phyloP scores from a whole-genome alignment of 768 basidiomycete species.

The Leccinum aurantiacum region DNA sequence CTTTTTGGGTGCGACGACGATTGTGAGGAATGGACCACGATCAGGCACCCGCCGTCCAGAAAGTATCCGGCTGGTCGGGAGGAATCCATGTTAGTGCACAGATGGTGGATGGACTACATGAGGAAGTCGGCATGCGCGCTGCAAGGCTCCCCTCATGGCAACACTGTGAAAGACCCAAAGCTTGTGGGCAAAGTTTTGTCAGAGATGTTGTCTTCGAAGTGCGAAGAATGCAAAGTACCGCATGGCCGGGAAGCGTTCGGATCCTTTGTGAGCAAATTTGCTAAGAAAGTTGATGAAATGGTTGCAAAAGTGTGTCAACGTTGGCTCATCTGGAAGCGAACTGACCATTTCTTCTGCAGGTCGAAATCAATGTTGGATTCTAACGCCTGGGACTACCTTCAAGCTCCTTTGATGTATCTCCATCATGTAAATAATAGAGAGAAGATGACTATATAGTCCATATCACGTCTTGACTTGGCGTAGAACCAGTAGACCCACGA shows the following conservation, averaged over 20 bases:
- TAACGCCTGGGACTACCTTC: background rate
- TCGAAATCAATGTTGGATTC: slow-evolving; percentile 12
- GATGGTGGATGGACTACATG: slow-evolving; percentile 20
- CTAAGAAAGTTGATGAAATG: slow-evolving; percentile 2
- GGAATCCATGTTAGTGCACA: background rate
- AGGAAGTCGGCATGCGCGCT: slow-evolving; percentile 8
- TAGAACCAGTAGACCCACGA: no score
- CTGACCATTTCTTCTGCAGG: slow-evolving; percentile 2
- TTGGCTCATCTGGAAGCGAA: background rate
- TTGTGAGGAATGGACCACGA: background rate
- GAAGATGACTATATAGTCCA: background rate
- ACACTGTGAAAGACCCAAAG: slow-evolving; percentile 2
- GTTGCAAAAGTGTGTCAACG: slow-evolving; percentile 7
- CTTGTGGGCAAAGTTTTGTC: background rate
- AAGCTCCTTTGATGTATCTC: slow-evolving; percentile 1
- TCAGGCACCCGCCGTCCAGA: slow-evolving; percentile 4
- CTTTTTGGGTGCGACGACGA: background rate
- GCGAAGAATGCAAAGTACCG: background rate
- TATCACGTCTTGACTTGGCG: background rate
- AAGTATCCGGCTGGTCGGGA: slow-evolving; percentile 2
- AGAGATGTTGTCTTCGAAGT: slow-evolving; percentile 10
- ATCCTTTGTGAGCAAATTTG: slow-evolving; percentile 15
- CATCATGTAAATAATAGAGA: slow-evolving; percentile 13
- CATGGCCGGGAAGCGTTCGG: slow-evolving; percentile 1
- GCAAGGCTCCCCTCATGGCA: background rate